Evolutionary conservation across 2,329 filamentous ascomycete species (phyloP).

Genomic region (Lachnellula suecica): DNA sequence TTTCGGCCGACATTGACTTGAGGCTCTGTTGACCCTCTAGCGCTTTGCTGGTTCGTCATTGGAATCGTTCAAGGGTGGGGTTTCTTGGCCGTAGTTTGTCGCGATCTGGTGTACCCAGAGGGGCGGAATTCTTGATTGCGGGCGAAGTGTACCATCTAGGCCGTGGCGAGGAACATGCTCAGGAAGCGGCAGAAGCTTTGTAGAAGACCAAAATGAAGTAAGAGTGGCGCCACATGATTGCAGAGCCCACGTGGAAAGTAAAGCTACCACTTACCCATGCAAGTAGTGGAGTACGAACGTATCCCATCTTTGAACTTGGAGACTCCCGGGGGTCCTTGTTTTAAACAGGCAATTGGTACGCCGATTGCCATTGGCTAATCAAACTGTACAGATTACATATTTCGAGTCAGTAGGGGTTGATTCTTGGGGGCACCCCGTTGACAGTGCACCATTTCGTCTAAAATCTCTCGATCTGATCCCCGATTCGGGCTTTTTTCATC

Average conservation of each 20-base stretch:
- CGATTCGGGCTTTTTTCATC: not conserved
- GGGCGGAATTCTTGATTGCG: not conserved
- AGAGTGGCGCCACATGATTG: not conserved
- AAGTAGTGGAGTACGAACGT: not conserved
- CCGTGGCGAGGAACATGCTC: not conserved
- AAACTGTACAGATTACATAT: too few relatives aligned
- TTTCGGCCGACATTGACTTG: conserved; percentile 25
- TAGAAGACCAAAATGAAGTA: not conserved
- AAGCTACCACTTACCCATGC: not conserved
- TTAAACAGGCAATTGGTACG: not conserved
- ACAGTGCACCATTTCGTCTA: too few relatives aligned
- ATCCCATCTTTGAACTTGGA: not conserved
- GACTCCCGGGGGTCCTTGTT: not conserved
- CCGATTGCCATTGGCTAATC: too few relatives aligned
- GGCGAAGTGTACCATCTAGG: not conserved
- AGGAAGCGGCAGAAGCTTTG: not conserved
- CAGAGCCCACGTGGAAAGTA: not conserved
- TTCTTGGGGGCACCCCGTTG: too few relatives aligned
- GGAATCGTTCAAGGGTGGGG: conserved; percentile 3
- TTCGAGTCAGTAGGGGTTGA: too few relatives aligned
- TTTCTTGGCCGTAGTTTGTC: not conserved
- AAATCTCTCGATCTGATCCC: not conserved
- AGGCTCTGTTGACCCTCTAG: conserved; percentile 1
- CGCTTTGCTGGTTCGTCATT: not conserved
- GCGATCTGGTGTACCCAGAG: not conserved